Evolutionary conservation across 2,329 filamentous ascomycete species (phyloP).

Genomic region (Clarireedia homoeocarpa): DNA sequence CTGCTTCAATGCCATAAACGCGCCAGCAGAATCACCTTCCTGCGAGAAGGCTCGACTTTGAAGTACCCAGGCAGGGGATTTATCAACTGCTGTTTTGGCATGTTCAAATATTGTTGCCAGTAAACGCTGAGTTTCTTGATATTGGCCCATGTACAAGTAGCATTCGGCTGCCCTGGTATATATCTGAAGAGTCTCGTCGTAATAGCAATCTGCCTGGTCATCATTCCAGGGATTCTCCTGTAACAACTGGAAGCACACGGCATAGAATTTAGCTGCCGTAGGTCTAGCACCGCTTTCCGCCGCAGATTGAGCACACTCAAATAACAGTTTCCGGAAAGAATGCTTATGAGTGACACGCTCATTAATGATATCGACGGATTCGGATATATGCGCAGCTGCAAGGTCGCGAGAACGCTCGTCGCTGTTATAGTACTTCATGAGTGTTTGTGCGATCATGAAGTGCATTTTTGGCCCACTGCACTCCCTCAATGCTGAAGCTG

Average conservation of each 20-base stretch:
- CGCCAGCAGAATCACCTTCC: constrained; percentile 60
- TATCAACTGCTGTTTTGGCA: constrained; percentile 67
- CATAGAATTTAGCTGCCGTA: constrained; percentile 77
- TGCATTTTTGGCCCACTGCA: constrained; percentile 74
- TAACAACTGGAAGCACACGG: constrained; percentile 67
- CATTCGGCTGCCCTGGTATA: constrained; percentile 76
- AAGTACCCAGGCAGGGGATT: constrained; percentile 75
- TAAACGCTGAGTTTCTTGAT: constrained; percentile 58
- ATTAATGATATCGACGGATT: constrained; percentile 68
- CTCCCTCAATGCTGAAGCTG: constrained; percentile 61
- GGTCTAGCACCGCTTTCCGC: constrained; percentile 75
- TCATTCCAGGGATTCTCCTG: constrained; percentile 74
- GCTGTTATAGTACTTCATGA: constrained; percentile 61
- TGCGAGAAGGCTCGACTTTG: constrained; percentile 73
- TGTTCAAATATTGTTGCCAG: constrained; percentile 62
- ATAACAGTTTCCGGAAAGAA: constrained; percentile 63
- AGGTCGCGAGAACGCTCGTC: constrained; percentile 61
- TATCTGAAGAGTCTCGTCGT: constrained; percentile 77
- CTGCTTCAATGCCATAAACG: constrained; percentile 61
- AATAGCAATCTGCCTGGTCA: constrained; percentile 61
- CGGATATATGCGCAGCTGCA: constrained; percentile 74
- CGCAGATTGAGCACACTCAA: constrained; percentile 69
- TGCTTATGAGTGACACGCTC: constrained; percentile 50
- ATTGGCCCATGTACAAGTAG: constrained; percentile 69
- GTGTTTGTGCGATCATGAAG: constrained; percentile 75